These are phyloP conservation scores for Russula lepida DNA, from an alignment of 768 basidiomycete genomes.

Conservation along the genomic window DNA sequence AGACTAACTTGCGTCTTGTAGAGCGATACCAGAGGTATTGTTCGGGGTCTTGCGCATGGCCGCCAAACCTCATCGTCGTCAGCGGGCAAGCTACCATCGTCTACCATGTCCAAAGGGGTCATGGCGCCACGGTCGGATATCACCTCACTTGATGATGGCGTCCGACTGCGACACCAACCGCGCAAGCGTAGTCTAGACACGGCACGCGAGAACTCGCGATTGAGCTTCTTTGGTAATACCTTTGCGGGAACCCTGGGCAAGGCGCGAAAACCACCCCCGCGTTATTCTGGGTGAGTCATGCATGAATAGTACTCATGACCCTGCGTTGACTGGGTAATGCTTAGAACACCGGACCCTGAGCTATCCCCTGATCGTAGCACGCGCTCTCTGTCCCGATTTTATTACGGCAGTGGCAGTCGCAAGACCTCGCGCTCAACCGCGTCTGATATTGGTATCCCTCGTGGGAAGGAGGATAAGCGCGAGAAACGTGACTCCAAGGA, in stretches of 20 bases:
- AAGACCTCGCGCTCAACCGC: conserved; percentile 40
- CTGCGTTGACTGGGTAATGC: background rate
- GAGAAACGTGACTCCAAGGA: conserved; percentile 22
- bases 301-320: background rate
- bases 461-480: conserved; percentile 24
- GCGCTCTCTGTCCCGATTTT: conserved; percentile 29
- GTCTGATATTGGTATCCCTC: conserved; percentile 28
- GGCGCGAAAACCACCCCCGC: conserved; percentile 73
- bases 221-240: conserved; percentile 74
- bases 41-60: conserved; percentile 52
- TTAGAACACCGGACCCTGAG: conserved; percentile 31
- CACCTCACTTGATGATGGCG: background rate
- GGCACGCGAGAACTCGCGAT: conserved; percentile 37
- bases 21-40: conserved; percentile 40
- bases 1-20: conserved; percentile 23
- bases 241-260: conserved; percentile 56
- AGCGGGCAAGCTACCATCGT: conserved; percentile 26
- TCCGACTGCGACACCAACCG: conserved; percentile 25
- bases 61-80: conserved; percentile 38
- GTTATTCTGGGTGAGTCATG: conserved; percentile 50
- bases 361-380: conserved; percentile 35
- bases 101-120: conserved; percentile 25
- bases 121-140: conserved; percentile 22
- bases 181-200: conserved; percentile 45
- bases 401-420: conserved; percentile 29